Conservation (phyloP, 495 filamentous ascomycete species). For the Entonaema liquescens region DNA sequence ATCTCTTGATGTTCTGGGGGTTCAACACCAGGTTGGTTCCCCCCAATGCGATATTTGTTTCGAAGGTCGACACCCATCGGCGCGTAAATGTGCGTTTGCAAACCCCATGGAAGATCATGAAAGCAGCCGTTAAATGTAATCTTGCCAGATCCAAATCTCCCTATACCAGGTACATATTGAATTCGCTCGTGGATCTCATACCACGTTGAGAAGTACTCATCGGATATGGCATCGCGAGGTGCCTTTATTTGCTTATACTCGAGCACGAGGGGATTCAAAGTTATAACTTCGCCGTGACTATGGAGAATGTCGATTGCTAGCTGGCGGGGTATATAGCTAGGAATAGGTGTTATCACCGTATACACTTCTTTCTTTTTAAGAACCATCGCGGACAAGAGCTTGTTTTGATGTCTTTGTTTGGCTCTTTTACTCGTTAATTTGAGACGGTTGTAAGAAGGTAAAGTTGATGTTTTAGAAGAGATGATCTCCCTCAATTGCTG, state of each 20-base stretch:
- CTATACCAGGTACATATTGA: conserved; percentile 68
- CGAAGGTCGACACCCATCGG: conserved; percentile 64
- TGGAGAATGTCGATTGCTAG: conserved; percentile 52
- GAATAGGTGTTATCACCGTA: conserved; percentile 59
- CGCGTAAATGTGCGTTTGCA: conserved; percentile 78
- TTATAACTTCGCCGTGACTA: conserved; percentile 74
- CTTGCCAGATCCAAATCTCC: conserved; percentile 66
- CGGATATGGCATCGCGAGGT: conserved; percentile 68
- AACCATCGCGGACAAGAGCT: conserved; percentile 42
- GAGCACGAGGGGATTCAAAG: conserved; percentile 78
- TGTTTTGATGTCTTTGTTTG: not conserved
- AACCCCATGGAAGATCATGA: conserved; percentile 72
- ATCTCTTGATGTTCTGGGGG: conserved; percentile 65
- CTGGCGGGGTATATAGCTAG: conserved; percentile 58
- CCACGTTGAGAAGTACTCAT: conserved; percentile 78
- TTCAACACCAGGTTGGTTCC: conserved; percentile 69
- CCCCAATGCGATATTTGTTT: conserved; percentile 63
- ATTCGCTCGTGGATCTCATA: conserved; percentile 72
- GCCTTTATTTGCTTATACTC: conserved; percentile 68
- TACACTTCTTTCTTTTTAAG: conserved; percentile 60
- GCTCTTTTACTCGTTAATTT: conserved; percentile 2
- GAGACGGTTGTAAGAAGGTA: conserved; percentile 4
- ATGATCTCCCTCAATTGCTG: conserved; percentile 18
- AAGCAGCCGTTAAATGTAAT: conserved; percentile 81
- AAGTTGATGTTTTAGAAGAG: not conserved